Evolutionary conservation across 306 rosid species (phyloP), one percentile per base, ranked within the genome.

Genomic region (Psophocarpus tetragonolobus): DNA sequence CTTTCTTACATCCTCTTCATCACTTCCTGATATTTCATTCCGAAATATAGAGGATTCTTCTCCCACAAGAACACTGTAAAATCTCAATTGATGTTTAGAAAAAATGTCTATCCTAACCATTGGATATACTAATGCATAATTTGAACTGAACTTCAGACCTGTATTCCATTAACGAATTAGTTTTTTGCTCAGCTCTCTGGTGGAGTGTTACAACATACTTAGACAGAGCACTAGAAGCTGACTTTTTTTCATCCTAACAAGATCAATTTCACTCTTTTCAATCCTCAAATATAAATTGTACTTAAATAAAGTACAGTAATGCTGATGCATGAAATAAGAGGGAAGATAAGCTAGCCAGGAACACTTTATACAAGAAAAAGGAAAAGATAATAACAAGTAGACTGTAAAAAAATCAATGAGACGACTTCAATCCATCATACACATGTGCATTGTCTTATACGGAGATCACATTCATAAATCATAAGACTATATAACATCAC

Each of bases 51-150:
- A 88, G 1, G 88, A 82, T 11, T 88, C 85, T 81, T 92, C 97
- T 39, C 99, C 97, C 15, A 92, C 93, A 57, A 89, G 53, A 66
- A 95, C 96, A 77, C 97, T 95, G 85, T 45, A 84, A 73, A 67
- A 17, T 68, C 75, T 75, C 27, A 71, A 29, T 5, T 53, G 56
- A 83, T 68, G 80, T 90, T 72, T n/a, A n/a, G n/a, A n/a, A 88
- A 85, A 79, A 53, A 68, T 4, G 68, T 71, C 61, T 71, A 83
- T 47, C 80, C 24, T 38, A 75, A 69, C 26, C 62, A 86, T 15
- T 57, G 73, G 61, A 60, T 45, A 76, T 6, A 18, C 77, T 58
- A 73, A 79, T 50, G 45, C 42, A 4, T 23, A 73, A n/a, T 35
- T 56, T 24, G 66, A 77, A 58, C 20, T 12, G 32, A 68, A 79